These are phyloP conservation scores for Bauhinia variegata DNA, from an alignment of 306 rosid species.

Conservation along the genomic window DNA sequence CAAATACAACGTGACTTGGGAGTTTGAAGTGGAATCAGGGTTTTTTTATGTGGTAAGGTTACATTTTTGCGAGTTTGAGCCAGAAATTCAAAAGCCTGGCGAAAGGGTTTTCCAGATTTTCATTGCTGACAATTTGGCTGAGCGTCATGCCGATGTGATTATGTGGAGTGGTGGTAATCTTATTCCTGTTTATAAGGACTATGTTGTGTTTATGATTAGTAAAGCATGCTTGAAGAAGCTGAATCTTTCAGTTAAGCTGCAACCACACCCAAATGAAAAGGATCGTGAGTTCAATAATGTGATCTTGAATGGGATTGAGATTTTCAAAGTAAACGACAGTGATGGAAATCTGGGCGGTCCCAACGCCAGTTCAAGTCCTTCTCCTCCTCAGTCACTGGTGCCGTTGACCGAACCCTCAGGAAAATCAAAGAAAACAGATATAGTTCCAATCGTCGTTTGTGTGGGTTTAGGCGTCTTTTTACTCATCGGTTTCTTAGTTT, in stretches of 20 bases:
- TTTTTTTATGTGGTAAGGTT: neutral
- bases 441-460: neutral
- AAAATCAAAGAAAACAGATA: neutral
- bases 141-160: neutral
- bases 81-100: neutral
- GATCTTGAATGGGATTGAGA: neutral
- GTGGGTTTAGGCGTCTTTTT: neutral
- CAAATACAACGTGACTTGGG: neutral
- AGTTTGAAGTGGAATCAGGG: neutral
- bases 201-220: neutral
- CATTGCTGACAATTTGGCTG: neutral
- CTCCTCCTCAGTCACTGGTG: neutral
- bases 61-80: neutral
- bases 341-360: neutral
- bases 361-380: neutral
- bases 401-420: neutral
- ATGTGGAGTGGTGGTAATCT: neutral
- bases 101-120: conserved; percentile 2
- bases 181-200: neutral
- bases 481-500: neutral
- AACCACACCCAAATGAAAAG: neutral
- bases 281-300: neutral
- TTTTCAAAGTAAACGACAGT: neutral
- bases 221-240: neutral
- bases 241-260: neutral